phyloP scores from a whole-genome alignment of 331 rosid species.

The Quercus lobata region DNA sequence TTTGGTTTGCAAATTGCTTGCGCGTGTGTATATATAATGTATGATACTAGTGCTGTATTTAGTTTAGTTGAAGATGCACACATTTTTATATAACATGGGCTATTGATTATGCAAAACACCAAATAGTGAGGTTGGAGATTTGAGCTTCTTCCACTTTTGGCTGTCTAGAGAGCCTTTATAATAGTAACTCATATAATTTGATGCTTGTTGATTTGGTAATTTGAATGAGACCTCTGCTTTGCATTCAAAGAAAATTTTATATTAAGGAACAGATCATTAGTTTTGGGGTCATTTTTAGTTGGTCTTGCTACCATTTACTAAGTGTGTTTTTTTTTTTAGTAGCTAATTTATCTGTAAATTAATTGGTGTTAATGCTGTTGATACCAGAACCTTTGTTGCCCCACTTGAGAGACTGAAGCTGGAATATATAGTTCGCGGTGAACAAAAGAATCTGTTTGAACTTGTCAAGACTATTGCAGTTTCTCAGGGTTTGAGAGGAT shows the following conservation, averaged over 20 bases:
- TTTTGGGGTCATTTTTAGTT: not conserved
- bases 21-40: not conserved
- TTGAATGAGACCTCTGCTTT: not conserved
- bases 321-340: no score
- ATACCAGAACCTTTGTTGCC: slow-evolving; percentile 84
- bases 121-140: not conserved
- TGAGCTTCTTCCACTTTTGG: not conserved
- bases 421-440: slow-evolving; percentile 91
- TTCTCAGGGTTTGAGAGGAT: slow-evolving; percentile 90
- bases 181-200: not conserved
- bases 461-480: slow-evolving; percentile 62
- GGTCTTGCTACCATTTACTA: not conserved
- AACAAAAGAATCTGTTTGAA: slow-evolving; percentile 60
- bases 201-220: not conserved
- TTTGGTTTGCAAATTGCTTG: not conserved
- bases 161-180: not conserved
- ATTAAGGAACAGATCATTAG: not conserved
- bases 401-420: slow-evolving; percentile 99
- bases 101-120: not conserved
- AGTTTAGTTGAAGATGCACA: not conserved
- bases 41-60: not conserved
- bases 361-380: not conserved
- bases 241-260: not conserved
- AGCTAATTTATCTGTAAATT: not conserved
- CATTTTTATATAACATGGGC: not conserved